Percentiles rank a stretch among this genome's conserved stretches.
Conservation (phyloP, 202 grass and related monocot genomes). For the Elaeis oleifera region DNA sequence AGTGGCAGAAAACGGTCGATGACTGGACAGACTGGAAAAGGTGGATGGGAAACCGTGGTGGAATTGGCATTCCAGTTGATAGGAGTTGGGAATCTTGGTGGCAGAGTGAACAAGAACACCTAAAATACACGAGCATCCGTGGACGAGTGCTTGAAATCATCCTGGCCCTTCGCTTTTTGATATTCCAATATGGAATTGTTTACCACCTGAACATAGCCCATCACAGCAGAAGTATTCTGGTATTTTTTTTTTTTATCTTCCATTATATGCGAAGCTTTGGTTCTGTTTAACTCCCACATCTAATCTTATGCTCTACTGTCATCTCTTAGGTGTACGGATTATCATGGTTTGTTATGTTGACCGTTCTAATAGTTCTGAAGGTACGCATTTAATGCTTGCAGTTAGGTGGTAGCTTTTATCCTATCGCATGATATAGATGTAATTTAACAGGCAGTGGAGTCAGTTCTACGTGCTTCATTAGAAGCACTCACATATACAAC, state of each 20-base stretch:
- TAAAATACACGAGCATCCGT: slow-evolving; percentile 67
- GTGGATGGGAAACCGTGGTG: slow-evolving; percentile 92
- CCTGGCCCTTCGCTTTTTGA: slow-evolving; percentile 81
- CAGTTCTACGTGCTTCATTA: too few species aligned
- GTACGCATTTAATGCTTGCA: slow-evolving; percentile 25
- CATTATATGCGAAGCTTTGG: slow-evolving; percentile 6
- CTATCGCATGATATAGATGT: too few species aligned
- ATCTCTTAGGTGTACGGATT: slow-evolving; percentile 70
- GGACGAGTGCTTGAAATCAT: slow-evolving; percentile 77
- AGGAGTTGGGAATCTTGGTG: slow-evolving; percentile 99
- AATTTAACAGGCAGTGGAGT: too few species aligned
- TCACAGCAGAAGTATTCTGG: slow-evolving; percentile 60
- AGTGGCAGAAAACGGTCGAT: slow-evolving; percentile 96
- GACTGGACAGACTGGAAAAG: slow-evolving; percentile 94
- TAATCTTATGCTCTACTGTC: slow-evolving; percentile 14
- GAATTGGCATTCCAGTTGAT: slow-evolving; percentile 66
- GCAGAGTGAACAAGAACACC: slow-evolving; percentile 69
- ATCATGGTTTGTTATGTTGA: slow-evolving; percentile 93
- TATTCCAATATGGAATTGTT: slow-evolving; percentile 98
- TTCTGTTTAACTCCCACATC: slow-evolving; percentile 2
- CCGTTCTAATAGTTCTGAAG: slow-evolving; percentile 78
- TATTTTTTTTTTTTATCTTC: slow-evolving; percentile 16
- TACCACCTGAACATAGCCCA: slow-evolving; percentile 82
- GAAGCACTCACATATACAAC: too few species aligned
- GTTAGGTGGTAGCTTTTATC: too few species aligned